Conservation (phyloP, 768 basidiomycete genomes). For the Daedalea quercina region DNA sequence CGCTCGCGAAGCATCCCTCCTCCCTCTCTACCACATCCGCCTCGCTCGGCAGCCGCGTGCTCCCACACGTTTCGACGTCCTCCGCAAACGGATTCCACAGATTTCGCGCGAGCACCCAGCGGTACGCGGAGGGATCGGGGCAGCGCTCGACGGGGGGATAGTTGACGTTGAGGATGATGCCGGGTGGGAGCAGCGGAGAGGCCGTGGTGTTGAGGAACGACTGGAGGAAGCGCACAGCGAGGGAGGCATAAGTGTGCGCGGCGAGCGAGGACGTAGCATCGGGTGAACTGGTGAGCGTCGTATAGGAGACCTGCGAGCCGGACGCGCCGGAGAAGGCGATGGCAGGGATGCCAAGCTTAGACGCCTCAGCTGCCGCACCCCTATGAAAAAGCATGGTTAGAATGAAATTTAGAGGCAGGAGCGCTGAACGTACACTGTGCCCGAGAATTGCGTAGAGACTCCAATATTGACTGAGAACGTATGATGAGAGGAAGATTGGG, state of each 20-base stretch:
- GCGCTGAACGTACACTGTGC: slow-evolving; percentile 13
- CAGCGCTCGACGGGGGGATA: slow-evolving; percentile 31
- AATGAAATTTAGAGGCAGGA: no score
- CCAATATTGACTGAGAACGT: slow-evolving; percentile 8
- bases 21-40: slow-evolving; percentile 25
- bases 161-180: slow-evolving; percentile 44
- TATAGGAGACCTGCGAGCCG: slow-evolving; percentile 20
- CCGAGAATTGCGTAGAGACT: slow-evolving; percentile 8
- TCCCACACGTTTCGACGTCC: slow-evolving; percentile 41
- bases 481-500: neutral
- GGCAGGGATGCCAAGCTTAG: slow-evolving; percentile 19
- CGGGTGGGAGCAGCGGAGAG: slow-evolving; percentile 32
- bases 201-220: slow-evolving; percentile 13
- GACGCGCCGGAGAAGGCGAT: slow-evolving; percentile 22
- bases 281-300: slow-evolving; percentile 15
- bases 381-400: neutral
- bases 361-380: slow-evolving; percentile 21
- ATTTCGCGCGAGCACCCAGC: slow-evolving; percentile 40
- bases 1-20: slow-evolving; percentile 37
- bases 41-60: slow-evolving; percentile 36
- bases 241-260: slow-evolving; percentile 12
- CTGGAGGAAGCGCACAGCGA: slow-evolving; percentile 12
- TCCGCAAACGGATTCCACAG: slow-evolving; percentile 21
- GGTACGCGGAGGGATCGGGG: slow-evolving; percentile 29
- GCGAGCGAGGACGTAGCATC: slow-evolving; percentile 8